These are phyloP conservation scores for Ocimum tenuiflorum DNA, from an alignment of 257 asterid genomes.

Conservation along the genomic window DNA sequence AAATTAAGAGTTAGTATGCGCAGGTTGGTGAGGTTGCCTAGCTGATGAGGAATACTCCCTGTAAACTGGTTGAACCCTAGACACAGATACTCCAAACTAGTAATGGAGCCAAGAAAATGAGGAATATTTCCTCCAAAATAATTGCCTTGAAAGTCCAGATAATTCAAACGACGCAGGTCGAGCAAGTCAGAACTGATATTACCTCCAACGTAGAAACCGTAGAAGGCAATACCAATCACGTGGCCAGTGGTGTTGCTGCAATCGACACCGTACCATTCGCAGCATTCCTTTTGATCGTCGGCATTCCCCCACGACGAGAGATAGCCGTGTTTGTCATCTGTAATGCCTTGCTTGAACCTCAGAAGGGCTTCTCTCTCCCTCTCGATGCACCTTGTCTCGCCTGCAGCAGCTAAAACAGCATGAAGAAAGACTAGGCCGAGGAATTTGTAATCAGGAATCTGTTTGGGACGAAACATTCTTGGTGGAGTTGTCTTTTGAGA, in stretches of 20 bases:
- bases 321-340: not conserved
- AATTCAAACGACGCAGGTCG: constrained; percentile 10
- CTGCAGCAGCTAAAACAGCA: not conserved
- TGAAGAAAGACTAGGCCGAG: no score
- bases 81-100: not conserved
- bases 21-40: constrained; percentile 16
- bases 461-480: no score
- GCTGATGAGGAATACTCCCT: constrained; percentile 12
- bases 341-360: constrained; percentile 11
- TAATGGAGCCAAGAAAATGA: not conserved
- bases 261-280: not conserved
- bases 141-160: constrained; percentile 14
- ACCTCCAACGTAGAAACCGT: constrained; percentile 6
- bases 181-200: constrained; percentile 19
- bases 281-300: constrained; percentile 3
- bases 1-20: constrained; percentile 3
- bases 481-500: no score
- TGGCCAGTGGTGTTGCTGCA: constrained; percentile 11
- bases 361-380: constrained; percentile 21
- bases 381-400: not conserved
- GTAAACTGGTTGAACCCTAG: not conserved
- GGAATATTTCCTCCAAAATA: constrained; percentile 7
- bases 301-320: constrained; percentile 15
- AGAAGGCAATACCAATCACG: constrained; percentile 11
- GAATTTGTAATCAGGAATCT: no score